These are phyloP conservation scores for Lactifluus piperatus DNA, from an alignment of 768 basidiomycete genomes.

Conservation along the genomic window DNA sequence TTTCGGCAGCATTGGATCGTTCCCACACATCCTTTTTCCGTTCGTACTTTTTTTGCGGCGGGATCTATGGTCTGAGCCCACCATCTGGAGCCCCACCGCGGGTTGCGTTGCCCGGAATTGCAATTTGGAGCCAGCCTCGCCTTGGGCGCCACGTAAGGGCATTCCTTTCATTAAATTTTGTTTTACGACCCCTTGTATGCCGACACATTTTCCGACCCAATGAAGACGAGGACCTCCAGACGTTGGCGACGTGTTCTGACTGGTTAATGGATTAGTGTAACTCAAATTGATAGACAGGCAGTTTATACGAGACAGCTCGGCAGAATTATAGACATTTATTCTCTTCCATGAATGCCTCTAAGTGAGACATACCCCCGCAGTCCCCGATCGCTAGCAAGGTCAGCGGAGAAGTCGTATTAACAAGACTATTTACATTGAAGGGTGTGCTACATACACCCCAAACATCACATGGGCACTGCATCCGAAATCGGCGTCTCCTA, in stretches of 20 bases:
- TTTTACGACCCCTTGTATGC: not conserved
- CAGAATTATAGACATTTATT: not conserved
- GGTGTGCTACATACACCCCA: not conserved
- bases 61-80: not conserved
- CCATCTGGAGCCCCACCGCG: not conserved
- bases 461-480: not conserved
- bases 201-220: not conserved
- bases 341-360: not conserved
- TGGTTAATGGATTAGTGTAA: not conserved
- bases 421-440: not conserved
- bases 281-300: not conserved
- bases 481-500: constrained; percentile 1
- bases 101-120: constrained; percentile 1
- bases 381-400: not conserved
- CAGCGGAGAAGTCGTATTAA: constrained; percentile 1
- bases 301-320: not conserved
- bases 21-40: not conserved
- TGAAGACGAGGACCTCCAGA: not conserved
- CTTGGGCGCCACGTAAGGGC: not conserved
- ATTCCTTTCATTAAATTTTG: not conserved
- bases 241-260: not conserved
- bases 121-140: not conserved
- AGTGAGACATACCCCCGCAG: not conserved
- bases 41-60: not conserved
- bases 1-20: constrained; percentile 1